phyloP scores from a whole-genome alignment of 495 filamentous ascomycete genomes.

The Monascus purpureus region DNA sequence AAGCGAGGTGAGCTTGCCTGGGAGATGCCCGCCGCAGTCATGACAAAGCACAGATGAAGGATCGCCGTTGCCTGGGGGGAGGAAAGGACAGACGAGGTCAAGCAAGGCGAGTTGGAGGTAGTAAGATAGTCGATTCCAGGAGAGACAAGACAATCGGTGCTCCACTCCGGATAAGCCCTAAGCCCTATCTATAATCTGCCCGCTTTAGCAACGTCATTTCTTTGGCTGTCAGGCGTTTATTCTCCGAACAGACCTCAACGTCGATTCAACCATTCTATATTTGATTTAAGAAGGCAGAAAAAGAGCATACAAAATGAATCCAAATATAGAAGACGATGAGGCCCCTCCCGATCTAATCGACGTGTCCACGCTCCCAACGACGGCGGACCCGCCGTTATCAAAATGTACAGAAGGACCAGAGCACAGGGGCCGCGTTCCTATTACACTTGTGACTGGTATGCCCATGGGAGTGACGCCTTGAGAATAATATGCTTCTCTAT shows the following conservation, averaged over 20 bases:
- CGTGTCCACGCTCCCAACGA: constrained; percentile 20
- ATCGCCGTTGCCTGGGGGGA: constrained; percentile 11
- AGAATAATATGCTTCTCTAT: constrained; percentile 1
- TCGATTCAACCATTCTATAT: too few relatives aligned
- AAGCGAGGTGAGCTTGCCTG: constrained; percentile 74
- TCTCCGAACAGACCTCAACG: too few relatives aligned
- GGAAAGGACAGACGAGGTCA: constrained; percentile 10
- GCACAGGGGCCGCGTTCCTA: constrained; percentile 53
- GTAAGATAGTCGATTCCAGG: background rate
- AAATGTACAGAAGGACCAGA: constrained; percentile 27
- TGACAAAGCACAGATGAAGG: constrained; percentile 11
- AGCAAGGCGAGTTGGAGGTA: constrained; percentile 8
- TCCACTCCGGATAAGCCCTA: constrained; percentile 3
- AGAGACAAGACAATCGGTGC: background rate
- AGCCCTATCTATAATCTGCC: constrained; percentile 1
- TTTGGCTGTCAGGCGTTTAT: too few relatives aligned
- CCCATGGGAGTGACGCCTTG: constrained; percentile 10
- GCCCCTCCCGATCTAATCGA: constrained; percentile 60
- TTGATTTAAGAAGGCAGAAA: background rate
- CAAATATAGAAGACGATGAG: constrained; percentile 54
- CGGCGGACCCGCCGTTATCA: constrained; percentile 7
- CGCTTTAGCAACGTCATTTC: background rate
- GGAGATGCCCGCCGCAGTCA: constrained; percentile 43
- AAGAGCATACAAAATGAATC: constrained; percentile 3
- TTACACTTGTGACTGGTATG: constrained; percentile 83